Base-by-base conservation (phyloP, 257 asterid species). In the Agastache rugosa region DNA sequence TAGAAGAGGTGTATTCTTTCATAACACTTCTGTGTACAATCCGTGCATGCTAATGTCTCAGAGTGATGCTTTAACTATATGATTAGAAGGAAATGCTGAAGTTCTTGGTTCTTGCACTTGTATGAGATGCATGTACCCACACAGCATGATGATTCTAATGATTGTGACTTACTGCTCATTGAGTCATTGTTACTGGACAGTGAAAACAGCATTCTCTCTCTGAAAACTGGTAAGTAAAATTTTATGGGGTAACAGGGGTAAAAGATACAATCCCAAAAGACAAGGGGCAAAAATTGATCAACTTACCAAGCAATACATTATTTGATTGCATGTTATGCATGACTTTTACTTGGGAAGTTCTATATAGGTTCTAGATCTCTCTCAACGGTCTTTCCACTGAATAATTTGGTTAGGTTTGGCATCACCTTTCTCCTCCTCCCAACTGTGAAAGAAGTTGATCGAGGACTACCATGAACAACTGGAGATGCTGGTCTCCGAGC, bases 351-450 rank as follows among this genome's bases (percentile, higher is more conserved):
- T 68, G 54, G 17, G 67, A 74, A 55, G 50, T 50, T 71, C 35
- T 62, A 12, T 63, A 61, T 59, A 42, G 72, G 54, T 77, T 64
- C 55, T 51, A 59, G 61, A 48, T 82, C 79, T 54, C 56, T 23
- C 54, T 77, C 82, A 45, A 3, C 64, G 73, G 63, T 78, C 81
- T 79, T 86, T 61, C 85, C 85, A 45, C 81, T 68, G 69, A 90
- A 86, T 74, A 90, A 68, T 79, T 85, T 87, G 67, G 80, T 71
- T 69, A 90, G 71, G 68, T 83, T 85, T 64, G 89, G 89, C 77
- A 90, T 87, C 72, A 83, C 85, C 82, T 83, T 90, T 78, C 80
- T 85, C 78, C 90, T 88, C 85, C 89, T 86, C 85, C 83, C 73
- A 44, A 84, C 85, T 1, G 82, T 67, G 64, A 87, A 84, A 53